Percentiles rank a stretch among this genome's conserved stretches.
These are phyloP conservation scores for Mycena albidolilacea DNA, from an alignment of 768 basidiomycete species.

Conservation along the genomic window DNA sequence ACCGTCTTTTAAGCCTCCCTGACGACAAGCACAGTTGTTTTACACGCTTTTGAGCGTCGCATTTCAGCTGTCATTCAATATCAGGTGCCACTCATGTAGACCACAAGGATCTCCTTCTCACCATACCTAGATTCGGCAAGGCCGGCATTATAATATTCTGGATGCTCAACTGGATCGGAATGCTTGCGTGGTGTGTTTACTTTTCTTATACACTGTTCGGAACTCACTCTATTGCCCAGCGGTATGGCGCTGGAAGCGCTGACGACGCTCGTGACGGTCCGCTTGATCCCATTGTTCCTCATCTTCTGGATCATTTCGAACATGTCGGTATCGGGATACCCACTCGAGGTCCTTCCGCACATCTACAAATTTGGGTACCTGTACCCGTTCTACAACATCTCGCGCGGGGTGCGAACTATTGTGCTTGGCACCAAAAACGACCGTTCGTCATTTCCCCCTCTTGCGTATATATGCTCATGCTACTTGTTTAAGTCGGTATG, in stretches of 20 bases:
- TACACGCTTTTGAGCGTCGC: slow-evolving; percentile 60
- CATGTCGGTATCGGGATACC: slow-evolving; percentile 44
- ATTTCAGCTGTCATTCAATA: slow-evolving; percentile 59
- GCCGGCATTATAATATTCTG: slow-evolving; percentile 50
- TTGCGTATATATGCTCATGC: neutral
- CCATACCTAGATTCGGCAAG: slow-evolving; percentile 37
- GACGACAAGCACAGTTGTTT: slow-evolving; percentile 37
- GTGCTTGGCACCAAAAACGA: slow-evolving; percentile 68
- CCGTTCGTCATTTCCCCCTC: slow-evolving; percentile 49
- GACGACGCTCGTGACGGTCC: slow-evolving; percentile 50
- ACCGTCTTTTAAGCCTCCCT: neutral
- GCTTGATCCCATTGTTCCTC: slow-evolving; percentile 52
- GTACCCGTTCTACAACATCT: slow-evolving; percentile 71
- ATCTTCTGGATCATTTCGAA: slow-evolving; percentile 48
- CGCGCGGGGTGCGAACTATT: slow-evolving; percentile 62
- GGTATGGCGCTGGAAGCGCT: slow-evolving; percentile 53
- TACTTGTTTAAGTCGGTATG: slow-evolving; percentile 55
- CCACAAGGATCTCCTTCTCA: neutral
- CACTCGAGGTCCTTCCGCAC: slow-evolving; percentile 62
- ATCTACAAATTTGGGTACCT: slow-evolving; percentile 69
- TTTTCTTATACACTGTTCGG: neutral
- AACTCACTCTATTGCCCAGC: neutral
- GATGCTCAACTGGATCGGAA: slow-evolving; percentile 50
- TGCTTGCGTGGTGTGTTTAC: slow-evolving; percentile 44
- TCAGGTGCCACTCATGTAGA: slow-evolving; percentile 30